Evolutionary conservation across 1,139 yeast species (phyloP), one percentile per base, ranked within the genome.

Genomic region (Pichia kudriavzevii): DNA sequence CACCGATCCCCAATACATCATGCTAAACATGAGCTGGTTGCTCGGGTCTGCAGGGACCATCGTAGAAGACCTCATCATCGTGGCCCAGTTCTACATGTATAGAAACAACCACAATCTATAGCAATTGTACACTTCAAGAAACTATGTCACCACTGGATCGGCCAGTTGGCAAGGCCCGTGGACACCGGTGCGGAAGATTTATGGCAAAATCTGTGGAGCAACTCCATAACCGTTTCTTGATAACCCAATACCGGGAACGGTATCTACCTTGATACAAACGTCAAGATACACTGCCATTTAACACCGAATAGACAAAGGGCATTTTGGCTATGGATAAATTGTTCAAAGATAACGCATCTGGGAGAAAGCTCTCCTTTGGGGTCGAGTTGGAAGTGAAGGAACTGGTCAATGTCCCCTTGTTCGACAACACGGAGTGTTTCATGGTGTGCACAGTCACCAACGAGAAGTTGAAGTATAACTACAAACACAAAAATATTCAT

Each of bases 331-430:
- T n/a, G n/a, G n/a, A n/a, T n/a, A n/a, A n/a, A 22, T 14, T 7
- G 11, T n/a, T 6, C 11, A 22, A 22, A 7, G 11, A 22, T 7
- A 6, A 10, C 11, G 12, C 11, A 13, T 28, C 14, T 2, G 36
- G 32, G 42, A 35, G 34, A 11, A 42, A 30, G 22, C 29, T 43
- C 10, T 69, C 67, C 49, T 88, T 84, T 56, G 62, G 72, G 34
- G 65, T 85, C 32, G 59, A 66, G 18, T 60, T 87, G 25, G 60
- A 69, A 15, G 69, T 88, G 36, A 71, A 74, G 40, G 94, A 83
- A 47, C 63, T 88, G 34, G 69, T 79, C 21, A 88, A 88, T 52
- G 73, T 88, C 25, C 97, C 97, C 0, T 85, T 83, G 47, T 69
- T 81, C 3, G 65, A 75, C 3, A 94, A 95, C 1, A 36, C 49